Conservation (phyloP, 2,329 filamentous ascomycete species). For the Colletotrichum nymphaeae region DNA sequence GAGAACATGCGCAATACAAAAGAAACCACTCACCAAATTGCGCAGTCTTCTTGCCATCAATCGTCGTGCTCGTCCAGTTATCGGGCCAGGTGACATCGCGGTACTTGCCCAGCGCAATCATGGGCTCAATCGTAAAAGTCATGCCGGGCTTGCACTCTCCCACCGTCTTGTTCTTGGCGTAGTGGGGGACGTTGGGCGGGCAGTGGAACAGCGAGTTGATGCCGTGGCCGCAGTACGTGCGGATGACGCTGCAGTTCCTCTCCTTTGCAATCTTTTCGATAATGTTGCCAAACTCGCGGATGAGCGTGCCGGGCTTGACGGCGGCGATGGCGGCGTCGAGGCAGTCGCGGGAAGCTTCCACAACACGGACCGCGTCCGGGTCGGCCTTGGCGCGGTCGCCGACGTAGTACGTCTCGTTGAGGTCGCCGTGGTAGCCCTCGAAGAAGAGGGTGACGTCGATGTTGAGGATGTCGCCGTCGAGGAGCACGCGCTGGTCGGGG, state of each 20-base stretch:
- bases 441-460: slow-evolving; percentile 97
- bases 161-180: slow-evolving; percentile 97
- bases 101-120: slow-evolving; percentile 94
- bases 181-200: slow-evolving; percentile 94
- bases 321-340: slow-evolving; percentile 90
- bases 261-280: slow-evolving; percentile 96
- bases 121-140: slow-evolving; percentile 99
- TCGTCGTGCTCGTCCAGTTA: slow-evolving; percentile 96
- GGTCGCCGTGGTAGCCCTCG: slow-evolving; percentile 92
- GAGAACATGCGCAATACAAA: too few relatives aligned
- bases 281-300: slow-evolving; percentile 91
- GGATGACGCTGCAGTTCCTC: slow-evolving; percentile 88
- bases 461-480: slow-evolving; percentile 97
- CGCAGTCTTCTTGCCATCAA: slow-evolving; percentile 88
- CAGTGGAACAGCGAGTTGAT: slow-evolving; percentile 95
- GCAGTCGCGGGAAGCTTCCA: slow-evolving; percentile 90
- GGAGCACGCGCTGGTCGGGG: slow-evolving; percentile 85
- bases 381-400: slow-evolving; percentile 88
- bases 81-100: slow-evolving; percentile 97
- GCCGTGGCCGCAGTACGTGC: slow-evolving; percentile 96
- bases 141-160: slow-evolving; percentile 95
- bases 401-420: slow-evolving; percentile 99
- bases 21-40: slow-evolving; percentile 80
- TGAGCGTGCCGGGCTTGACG: slow-evolving; percentile 92
- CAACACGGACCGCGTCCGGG: slow-evolving; percentile 87